phyloP scores from a whole-genome alignment of 139 green algal genomes.

The Picochlorum sp. region DNA sequence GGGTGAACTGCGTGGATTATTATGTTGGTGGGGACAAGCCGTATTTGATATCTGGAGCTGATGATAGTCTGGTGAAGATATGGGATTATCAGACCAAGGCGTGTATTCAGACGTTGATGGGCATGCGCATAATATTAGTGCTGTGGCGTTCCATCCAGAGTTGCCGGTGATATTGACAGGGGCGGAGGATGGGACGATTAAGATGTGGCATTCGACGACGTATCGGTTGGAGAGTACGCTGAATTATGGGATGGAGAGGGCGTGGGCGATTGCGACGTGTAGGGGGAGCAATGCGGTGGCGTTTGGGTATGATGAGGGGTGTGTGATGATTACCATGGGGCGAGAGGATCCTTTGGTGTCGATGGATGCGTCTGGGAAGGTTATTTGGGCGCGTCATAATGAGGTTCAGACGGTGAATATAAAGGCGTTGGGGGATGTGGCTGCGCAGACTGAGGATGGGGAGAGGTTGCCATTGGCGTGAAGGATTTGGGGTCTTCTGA shows the following conservation, averaged over 20 bases:
- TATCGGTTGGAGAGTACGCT: slow-evolving; percentile 90
- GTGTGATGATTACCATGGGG: slow-evolving; percentile 85
- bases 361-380: slow-evolving; percentile 96
- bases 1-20: slow-evolving; percentile 98
- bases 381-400: slow-evolving; percentile 88
- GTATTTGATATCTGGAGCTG: slow-evolving; percentile 91
- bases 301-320: slow-evolving; percentile 86
- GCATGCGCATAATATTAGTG: slow-evolving; percentile 84
- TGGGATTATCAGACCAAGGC: slow-evolving; percentile 99
- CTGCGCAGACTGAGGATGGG: slow-evolving; percentile 53
- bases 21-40: slow-evolving; percentile 89
- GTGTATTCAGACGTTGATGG: slow-evolving; percentile 92
- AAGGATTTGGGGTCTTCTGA: slow-evolving; percentile 95
- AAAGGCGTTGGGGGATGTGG: slow-evolving; percentile 65
- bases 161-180: slow-evolving; percentile 92
- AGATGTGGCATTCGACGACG: slow-evolving; percentile 95
- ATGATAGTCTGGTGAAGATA: slow-evolving; percentile 79
- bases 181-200: slow-evolving; percentile 91
- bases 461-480: slow-evolving; percentile 90
- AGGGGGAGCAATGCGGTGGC: slow-evolving; percentile 76
- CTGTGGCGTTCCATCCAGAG: slow-evolving; percentile 96
- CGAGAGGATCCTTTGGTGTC: slow-evolving; percentile 94
- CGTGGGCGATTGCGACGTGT: slow-evolving; percentile 80
- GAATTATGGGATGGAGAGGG: slow-evolving; percentile 94
- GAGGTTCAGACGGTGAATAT: slow-evolving; percentile 87